Evolutionary conservation across 1,139 yeast genomes (phyloP).

Genomic region (Saccharomycopsis phalli): DNA sequence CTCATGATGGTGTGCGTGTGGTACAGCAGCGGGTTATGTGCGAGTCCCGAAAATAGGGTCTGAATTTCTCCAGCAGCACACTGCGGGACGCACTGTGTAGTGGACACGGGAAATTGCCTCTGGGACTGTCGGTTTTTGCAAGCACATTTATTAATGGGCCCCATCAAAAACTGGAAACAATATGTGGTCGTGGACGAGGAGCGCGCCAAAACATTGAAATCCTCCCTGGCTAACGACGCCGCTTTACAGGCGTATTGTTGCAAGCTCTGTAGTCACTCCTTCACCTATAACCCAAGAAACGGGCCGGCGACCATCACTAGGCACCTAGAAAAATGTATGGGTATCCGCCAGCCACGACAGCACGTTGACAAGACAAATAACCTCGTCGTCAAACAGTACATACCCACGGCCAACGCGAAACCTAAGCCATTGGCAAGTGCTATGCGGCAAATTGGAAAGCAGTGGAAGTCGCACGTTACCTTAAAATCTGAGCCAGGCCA

Average conservation of each 20-base stretch:
- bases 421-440: constrained; percentile 11
- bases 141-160: not conserved
- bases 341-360: constrained; percentile 7
- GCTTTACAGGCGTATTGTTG: constrained; percentile 15
- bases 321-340: constrained; percentile 12
- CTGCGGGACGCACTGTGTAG: too few relatives aligned
- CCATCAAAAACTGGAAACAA: constrained; percentile 18
- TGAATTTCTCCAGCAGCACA: not conserved
- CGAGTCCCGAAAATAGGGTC: not conserved
- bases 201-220: constrained; percentile 6
- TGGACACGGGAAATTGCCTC: too few relatives aligned
- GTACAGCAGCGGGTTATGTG: not conserved
- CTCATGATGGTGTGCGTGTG: not conserved
- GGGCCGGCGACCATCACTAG: constrained; percentile 19
- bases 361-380: not conserved
- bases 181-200: constrained; percentile 11
- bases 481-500: not conserved
- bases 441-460: constrained; percentile 14
- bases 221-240: not conserved
- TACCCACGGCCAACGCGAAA: not conserved
- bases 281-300: constrained; percentile 15
- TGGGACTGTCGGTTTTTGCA: not conserved
- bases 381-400: constrained; percentile 1
- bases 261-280: constrained; percentile 17
- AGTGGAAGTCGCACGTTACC: constrained; percentile 16